Percentiles rank a stretch among this genome's conserved stretches.
Evolutionary conservation across 2,329 filamentous ascomycete genomes (phyloP).

Genomic region (Celoporthe dispersa): DNA sequence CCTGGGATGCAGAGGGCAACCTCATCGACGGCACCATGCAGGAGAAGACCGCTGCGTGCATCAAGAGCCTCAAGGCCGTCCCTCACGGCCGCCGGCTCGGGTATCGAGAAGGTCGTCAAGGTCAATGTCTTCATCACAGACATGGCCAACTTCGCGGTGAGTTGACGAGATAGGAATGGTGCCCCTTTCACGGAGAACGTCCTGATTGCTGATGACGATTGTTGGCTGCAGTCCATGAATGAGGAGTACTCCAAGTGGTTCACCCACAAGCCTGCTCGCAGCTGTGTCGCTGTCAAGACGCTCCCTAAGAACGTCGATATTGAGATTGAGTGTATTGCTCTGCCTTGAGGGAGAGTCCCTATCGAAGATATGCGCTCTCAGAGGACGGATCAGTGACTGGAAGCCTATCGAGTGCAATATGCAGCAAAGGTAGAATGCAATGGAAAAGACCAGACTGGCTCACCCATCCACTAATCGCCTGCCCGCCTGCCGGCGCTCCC

Average conservation of each 20-base stretch:
- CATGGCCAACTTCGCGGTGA: conserved; percentile 81
- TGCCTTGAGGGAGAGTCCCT: conserved; percentile 50
- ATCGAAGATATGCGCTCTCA: neutral
- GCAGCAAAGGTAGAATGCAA: conserved; percentile 10
- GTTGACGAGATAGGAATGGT: conserved; percentile 32
- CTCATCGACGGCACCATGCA: conserved; percentile 63
- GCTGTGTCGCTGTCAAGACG: conserved; percentile 88
- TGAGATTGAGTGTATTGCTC: conserved; percentile 88
- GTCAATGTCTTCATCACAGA: conserved; percentile 89
- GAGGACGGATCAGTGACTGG: too few species aligned
- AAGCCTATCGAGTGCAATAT: neutral
- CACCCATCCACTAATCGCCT: too few species aligned
- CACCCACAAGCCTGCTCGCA: conserved; percentile 81
- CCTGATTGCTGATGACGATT: neutral
- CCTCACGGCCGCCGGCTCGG: conserved; percentile 80
- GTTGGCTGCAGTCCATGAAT: conserved; percentile 70
- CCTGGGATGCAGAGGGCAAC: conserved; percentile 61
- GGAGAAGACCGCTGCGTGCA: conserved; percentile 65
- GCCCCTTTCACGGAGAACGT: too few species aligned
- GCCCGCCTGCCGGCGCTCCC: neutral
- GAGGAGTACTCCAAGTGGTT: conserved; percentile 84
- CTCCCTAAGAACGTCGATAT: conserved; percentile 85
- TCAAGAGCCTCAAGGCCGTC: conserved; percentile 83
- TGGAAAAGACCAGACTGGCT: neutral
- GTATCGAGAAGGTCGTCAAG: conserved; percentile 83